Evolutionary conservation across 805 yeast species (phyloP).

Genomic region (Yamadazyma sp.): DNA sequence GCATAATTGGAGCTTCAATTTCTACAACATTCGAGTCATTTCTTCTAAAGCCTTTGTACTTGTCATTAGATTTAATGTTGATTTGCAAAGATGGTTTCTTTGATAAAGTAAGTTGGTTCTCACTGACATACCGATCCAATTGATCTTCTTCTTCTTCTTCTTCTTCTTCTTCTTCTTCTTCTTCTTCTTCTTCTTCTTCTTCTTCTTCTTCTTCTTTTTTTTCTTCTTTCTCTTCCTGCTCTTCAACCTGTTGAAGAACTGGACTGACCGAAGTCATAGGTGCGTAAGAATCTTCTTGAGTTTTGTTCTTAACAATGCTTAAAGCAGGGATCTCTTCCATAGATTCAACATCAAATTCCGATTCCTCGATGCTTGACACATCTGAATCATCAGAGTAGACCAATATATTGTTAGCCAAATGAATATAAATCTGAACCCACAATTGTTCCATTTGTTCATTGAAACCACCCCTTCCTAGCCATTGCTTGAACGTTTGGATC

Average conservation of each 20-base stretch:
- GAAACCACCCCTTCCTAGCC: slow-evolving; percentile 33
- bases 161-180: slow-evolving; percentile 16
- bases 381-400: slow-evolving; percentile 21
- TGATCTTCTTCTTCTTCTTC: slow-evolving; percentile 15
- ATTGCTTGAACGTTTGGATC: slow-evolving; percentile 36
- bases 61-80: slow-evolving; percentile 19
- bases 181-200: slow-evolving; percentile 14
- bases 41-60: slow-evolving; percentile 45
- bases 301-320: slow-evolving; percentile 17
- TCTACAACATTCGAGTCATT: slow-evolving; percentile 21
- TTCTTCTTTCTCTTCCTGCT: slow-evolving; percentile 15
- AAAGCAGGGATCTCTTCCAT: slow-evolving; percentile 28
- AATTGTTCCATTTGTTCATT: slow-evolving; percentile 31
- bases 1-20: slow-evolving; percentile 22
- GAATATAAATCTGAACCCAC: slow-evolving; percentile 43
- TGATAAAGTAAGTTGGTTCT: slow-evolving; percentile 14
- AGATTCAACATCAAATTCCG: slow-evolving; percentile 23
- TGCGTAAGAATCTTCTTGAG: slow-evolving; percentile 6
- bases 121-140: slow-evolving; percentile 6
- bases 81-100: slow-evolving; percentile 16
- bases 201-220: slow-evolving; percentile 16
- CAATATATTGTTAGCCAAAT: slow-evolving; percentile 39
- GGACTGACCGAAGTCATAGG: slow-evolving; percentile 18
- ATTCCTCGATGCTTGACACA: slow-evolving; percentile 14
- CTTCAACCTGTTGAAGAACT: slow-evolving; percentile 16